Conservation (phyloP, 371 early-diverging fungal genomes). For the Circinella umbellata region DNA sequence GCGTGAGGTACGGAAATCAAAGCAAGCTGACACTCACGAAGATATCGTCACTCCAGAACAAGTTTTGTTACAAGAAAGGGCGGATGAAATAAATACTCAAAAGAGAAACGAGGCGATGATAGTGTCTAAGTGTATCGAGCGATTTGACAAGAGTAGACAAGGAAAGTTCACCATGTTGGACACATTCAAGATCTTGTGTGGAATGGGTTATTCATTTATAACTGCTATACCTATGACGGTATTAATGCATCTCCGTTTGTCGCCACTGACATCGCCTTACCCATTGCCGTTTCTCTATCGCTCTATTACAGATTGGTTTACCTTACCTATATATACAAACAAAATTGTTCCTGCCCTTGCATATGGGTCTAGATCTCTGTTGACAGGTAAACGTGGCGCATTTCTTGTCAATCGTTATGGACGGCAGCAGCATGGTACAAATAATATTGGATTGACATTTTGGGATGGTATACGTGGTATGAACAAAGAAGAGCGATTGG, state of each 20-base stretch:
- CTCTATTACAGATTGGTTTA: conserved; percentile 34
- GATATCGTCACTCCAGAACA: conserved; percentile 4
- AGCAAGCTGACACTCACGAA: conserved; percentile 8
- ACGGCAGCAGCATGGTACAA: not conserved
- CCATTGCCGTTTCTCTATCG: conserved; percentile 50
- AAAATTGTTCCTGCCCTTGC: conserved; percentile 28
- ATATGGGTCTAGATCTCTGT: conserved; percentile 22
- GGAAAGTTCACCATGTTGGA: conserved; percentile 42
- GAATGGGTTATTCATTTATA: conserved; percentile 42
- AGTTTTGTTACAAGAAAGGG: not conserved
- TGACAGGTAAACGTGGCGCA: conserved; percentile 14
- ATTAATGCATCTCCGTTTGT: conserved; percentile 44
- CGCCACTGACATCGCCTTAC: conserved; percentile 50
- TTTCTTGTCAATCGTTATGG: not conserved
- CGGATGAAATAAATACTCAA: not conserved
- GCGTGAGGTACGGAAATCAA: conserved; percentile 38
- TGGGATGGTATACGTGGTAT: conserved; percentile 14
- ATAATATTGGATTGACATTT: conserved; percentile 3
- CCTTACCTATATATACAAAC: conserved; percentile 48
- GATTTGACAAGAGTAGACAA: conserved; percentile 31
- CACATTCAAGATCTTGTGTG: conserved; percentile 42
- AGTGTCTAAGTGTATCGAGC: conserved; percentile 20
- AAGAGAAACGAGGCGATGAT: conserved; percentile 11
- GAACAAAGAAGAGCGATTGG: not conserved
- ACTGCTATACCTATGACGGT: conserved; percentile 41